These are phyloP conservation scores for Magnaporthales sp. DNA, from an alignment of 2,329 filamentous ascomycete genomes.

Conservation along the genomic window DNA sequence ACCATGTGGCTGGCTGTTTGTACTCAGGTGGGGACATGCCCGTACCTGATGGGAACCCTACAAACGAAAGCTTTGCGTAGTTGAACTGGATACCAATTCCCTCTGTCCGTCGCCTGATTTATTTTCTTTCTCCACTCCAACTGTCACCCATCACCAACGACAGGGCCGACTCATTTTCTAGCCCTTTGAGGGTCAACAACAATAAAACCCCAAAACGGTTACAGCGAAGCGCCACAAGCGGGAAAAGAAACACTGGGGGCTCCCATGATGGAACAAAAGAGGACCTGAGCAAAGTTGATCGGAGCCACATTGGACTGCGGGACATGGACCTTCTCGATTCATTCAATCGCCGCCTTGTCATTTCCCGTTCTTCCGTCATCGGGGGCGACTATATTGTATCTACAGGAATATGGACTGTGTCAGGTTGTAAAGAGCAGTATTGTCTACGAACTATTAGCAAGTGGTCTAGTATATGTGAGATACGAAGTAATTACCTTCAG, in stretches of 20 bases:
- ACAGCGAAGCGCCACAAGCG: background rate
- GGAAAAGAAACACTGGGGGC: background rate
- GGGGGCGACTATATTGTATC: background rate
- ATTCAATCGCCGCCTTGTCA: background rate
- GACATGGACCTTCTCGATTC: background rate
- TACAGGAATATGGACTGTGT: background rate
- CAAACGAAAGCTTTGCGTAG: background rate
- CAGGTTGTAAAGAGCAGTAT: background rate
- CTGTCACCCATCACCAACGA: background rate
- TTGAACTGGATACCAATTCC: background rate
- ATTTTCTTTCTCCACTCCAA: background rate
- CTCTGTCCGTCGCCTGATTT: background rate
- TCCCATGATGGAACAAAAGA: background rate
- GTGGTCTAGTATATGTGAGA: background rate
- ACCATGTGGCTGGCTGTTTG: background rate
- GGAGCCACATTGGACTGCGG: background rate
- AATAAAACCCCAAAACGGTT: background rate
- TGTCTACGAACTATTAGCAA: background rate
- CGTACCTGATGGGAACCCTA: background rate
- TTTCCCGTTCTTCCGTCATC: background rate
- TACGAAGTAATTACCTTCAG: no score
- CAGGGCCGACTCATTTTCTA: background rate
- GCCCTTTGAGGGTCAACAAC: background rate
- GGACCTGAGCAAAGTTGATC: background rate
- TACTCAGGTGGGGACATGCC: background rate